Evolutionary conservation across 2,329 filamentous ascomycete genomes (phyloP), one percentile per base, ranked within the genome.

Genomic region (Cytospora schulzeri): DNA sequence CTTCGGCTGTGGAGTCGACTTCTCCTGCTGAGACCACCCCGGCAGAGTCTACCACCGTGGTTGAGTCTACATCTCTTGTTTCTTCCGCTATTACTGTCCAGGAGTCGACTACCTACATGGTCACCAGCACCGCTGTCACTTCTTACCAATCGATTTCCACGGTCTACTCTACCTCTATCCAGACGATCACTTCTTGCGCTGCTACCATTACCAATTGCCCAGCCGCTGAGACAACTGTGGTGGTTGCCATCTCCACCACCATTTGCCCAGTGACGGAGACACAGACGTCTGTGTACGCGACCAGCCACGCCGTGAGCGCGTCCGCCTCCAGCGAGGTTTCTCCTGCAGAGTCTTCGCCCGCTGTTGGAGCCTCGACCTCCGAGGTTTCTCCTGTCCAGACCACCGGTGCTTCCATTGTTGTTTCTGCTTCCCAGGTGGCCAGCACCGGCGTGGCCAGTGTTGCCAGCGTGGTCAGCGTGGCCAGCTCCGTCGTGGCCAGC

Each of bases 211-310:
- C 83, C 70, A 35, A 31, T 54, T 62, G 60, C 52, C 60, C 60
- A n/a, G 60, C 52, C 26, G 70, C 74, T 60, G 80, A 79, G 14
- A 79, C 80, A 54, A 79, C 76, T 0, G 72, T 85, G 79, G 84
- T 83, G 8, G 73, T 89, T 65, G 76, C 85, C 55, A 71, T 87
- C 57, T 84, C 82, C 58, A 88, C 87, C 68, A 88, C 86, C 50
- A 73, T 88, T 72, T 87, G 85, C 81, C 85, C 84, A 26, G 83
- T 86, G 66, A 85, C 83, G n/a, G 81, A 81, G 77, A 85, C 82
- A 51, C 72, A 78, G 69, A 78, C 77, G 48, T 73, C 72, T 48
- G 66, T 73, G 35, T 67, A 75, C 69, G 71, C 69, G 66, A 72
- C 69, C 64, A 69, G 69, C 70, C 61, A 61, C 63, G 60, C 60